Base-by-base conservation (phyloP, 208 protist species). In the Trypanosoma theileri region DNA sequence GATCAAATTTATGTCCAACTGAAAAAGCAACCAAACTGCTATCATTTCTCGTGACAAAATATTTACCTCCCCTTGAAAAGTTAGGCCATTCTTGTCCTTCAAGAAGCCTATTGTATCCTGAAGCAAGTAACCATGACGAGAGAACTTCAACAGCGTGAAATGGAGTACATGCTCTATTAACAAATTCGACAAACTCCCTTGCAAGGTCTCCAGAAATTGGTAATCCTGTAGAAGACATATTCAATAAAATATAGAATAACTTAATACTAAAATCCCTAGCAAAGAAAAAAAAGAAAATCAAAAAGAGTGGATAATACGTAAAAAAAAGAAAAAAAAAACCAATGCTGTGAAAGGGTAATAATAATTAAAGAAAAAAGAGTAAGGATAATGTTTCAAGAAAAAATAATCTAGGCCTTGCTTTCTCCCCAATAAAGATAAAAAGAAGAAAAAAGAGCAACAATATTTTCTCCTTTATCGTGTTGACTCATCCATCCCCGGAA, bases 41-140 rank as follows among this genome's bases (percentile, higher is more conserved):
- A 31, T 97, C 92, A 81, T 99, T 99, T 61, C 98, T 92, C 14
- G 95, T 98, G 58, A 99, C 87, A 75, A 97, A 99, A 83, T 99
- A 99, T 71, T 96, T 97, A 13, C 84, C 85, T 42, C 85, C 88
- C 4, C 63, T 86, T 13, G 73, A 50, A 14, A 98, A 48, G 35
- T 88, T 59, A 14, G 74, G 75, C 85, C 88, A 93, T n/a, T 11
- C 48, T 17, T 80, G 76, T n/a, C 63, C 69, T 53, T 96, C 86
- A 24, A 77, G 52, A n/a, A 96, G 74, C 31, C 77, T 74, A 4
- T 69, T 53, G 64, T 81, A 96, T 6, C 91, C 91, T 0, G 80
- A 75, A 9, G 12, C 44, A 11, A 59, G 11, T 56, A 96, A 63
- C 70, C 82, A 85, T n/a, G 55, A 53, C 1, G 73, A 71, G 14